Conservation (phyloP, 768 basidiomycete genomes). For the Rickenella mellea region DNA sequence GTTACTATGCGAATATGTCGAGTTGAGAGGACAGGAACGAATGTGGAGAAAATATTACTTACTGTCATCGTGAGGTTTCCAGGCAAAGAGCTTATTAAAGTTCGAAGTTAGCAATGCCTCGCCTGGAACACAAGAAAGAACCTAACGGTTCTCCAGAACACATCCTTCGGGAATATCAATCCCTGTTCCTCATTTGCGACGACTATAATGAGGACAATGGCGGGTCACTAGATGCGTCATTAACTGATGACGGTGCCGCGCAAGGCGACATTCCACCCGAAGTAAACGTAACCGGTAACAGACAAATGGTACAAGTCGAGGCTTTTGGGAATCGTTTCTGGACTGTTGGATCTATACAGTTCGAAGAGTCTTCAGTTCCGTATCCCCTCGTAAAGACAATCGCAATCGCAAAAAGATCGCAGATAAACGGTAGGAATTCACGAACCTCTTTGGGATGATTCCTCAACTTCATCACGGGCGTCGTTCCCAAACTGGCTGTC, state of each 20-base stretch:
- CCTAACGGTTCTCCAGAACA: slow-evolving; percentile 62
- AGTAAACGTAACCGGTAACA: slow-evolving; percentile 84
- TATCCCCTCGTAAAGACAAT: no score
- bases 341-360: slow-evolving; percentile 54
- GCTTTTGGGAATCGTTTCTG: slow-evolving; percentile 88
- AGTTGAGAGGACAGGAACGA: no score
- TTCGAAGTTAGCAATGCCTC: slow-evolving; percentile 4
- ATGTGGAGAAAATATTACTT: no score
- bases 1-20: no score
- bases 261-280: slow-evolving; percentile 78
- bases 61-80: slow-evolving; percentile 81
- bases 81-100: slow-evolving; percentile 50
- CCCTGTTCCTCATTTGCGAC: slow-evolving; percentile 76
- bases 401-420: no score
- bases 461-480: slow-evolving; percentile 92
- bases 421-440: not conserved
- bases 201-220: slow-evolving; percentile 23
- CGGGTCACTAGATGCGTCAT: no score
- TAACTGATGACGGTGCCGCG: slow-evolving; percentile 84
- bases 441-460: slow-evolving; percentile 92
- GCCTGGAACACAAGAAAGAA: not conserved
- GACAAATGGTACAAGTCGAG: slow-evolving; percentile 91
- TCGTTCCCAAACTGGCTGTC: slow-evolving; percentile 74
- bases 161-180: slow-evolving; percentile 78
- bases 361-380: not conserved